Evolutionary conservation across 129 eudicot species (phyloP).

Genomic region (Flaveria ramosissima): DNA sequence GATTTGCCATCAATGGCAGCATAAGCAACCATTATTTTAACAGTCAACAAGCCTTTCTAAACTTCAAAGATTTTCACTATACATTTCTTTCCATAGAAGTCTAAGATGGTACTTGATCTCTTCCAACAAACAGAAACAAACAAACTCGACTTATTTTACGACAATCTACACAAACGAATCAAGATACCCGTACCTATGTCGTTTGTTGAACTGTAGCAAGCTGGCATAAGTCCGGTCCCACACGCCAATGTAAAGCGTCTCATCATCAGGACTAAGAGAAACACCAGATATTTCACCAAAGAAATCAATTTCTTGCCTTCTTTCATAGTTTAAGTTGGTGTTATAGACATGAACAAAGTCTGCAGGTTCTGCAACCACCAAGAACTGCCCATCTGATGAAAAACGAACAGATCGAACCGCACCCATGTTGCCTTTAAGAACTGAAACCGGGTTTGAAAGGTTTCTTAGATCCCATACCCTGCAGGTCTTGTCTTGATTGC

Average conservation of each 20-base stretch:
- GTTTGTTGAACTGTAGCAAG: conserved; percentile 62
- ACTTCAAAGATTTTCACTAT: conserved; percentile 27
- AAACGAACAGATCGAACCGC: conserved; percentile 81
- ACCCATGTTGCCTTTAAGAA: conserved; percentile 82
- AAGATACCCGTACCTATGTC: conserved; percentile 46
- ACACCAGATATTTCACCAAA: conserved; percentile 89
- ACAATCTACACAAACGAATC: conserved; percentile 46
- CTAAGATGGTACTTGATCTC: conserved; percentile 19
- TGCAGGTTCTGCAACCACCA: conserved; percentile 80
- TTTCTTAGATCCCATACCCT: conserved; percentile 85
- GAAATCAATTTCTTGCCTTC: conserved; percentile 75
- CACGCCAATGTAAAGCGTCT: conserved; percentile 66
- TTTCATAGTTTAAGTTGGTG: conserved; percentile 44
- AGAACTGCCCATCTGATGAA: conserved; percentile 69
- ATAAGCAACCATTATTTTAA: conserved; percentile 1
- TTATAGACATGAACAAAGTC: conserved; percentile 81
- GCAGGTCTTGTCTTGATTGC: conserved; percentile 93
- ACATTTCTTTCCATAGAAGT: conserved; percentile 14
- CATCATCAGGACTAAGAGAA: conserved; percentile 78
- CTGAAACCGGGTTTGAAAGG: conserved; percentile 49
- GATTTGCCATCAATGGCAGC: neutral
- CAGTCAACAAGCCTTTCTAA: conserved; percentile 27
- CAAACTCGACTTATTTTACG: neutral
- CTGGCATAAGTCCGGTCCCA: conserved; percentile 85
- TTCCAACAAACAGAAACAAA: conserved; percentile 20